Conservation (phyloP, 1,139 yeast genomes). For the Debaryomyces udenii region DNA sequence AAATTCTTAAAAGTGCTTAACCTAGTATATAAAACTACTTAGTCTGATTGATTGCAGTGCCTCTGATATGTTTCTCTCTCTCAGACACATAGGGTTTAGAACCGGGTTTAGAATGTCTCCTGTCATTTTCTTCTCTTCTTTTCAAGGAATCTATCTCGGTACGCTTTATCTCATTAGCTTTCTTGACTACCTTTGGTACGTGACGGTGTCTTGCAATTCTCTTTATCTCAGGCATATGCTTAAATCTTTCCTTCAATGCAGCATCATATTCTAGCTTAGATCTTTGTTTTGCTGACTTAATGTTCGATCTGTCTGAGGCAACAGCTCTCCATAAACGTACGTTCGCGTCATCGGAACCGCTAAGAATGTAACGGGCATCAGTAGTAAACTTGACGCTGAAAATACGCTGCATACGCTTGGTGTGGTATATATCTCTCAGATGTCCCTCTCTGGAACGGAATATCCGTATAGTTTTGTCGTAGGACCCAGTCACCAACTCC, state of each 20-base stretch:
- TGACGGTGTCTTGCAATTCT: constrained; percentile 92
- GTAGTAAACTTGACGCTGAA: constrained; percentile 82
- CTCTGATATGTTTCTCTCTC: constrained; percentile 83
- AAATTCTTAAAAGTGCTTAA: not conserved
- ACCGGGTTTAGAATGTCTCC: constrained; percentile 76
- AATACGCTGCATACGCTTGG: constrained; percentile 96
- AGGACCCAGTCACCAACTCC: constrained; percentile 92
- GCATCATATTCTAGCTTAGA: constrained; percentile 86
- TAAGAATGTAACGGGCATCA: constrained; percentile 83
- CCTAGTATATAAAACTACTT: constrained; percentile 3
- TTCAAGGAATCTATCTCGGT: constrained; percentile 72
- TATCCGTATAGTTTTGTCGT: constrained; percentile 89
- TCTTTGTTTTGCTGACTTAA: constrained; percentile 80
- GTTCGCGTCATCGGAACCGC: constrained; percentile 97
- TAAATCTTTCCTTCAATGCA: constrained; percentile 88
- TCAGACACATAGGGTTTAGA: constrained; percentile 66
- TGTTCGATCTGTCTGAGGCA: constrained; percentile 81
- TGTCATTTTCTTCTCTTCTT: constrained; percentile 78
- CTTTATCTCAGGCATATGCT: constrained; percentile 94
- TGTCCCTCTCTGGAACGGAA: constrained; percentile 81
- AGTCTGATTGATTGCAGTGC: constrained; percentile 66
- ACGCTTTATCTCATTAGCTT: constrained; percentile 83
- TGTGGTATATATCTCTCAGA: constrained; percentile 92
- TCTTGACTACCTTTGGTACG: constrained; percentile 82
- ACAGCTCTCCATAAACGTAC: constrained; percentile 89